phyloP scores from a whole-genome alignment of 306 rosid species.

The Prunus armeniaca region DNA sequence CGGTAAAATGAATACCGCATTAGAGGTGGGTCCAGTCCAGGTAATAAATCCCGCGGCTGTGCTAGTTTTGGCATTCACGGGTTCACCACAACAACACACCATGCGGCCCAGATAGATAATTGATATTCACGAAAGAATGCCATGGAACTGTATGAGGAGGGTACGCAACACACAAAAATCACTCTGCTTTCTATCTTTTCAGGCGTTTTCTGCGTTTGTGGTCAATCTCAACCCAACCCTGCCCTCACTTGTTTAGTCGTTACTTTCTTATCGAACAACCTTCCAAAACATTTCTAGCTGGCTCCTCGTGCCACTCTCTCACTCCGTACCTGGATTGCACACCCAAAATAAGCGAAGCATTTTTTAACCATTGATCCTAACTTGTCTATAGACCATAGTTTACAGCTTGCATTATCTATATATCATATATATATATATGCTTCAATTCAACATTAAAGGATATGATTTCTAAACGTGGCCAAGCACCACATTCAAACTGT shows the following conservation, averaged over 20 bases:
- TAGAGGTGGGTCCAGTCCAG: neutral
- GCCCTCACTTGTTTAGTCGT: neutral
- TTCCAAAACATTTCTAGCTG: slow-evolving; percentile 8
- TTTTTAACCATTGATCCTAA: neutral
- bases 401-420: no score
- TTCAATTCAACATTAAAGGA: no score
- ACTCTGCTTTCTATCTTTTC: neutral
- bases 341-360: neutral
- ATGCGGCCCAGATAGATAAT: neutral
- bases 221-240: neutral
- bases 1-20: neutral
- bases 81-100: neutral
- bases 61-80: slow-evolving; percentile 1
- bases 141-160: neutral
- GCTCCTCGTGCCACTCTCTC: neutral
- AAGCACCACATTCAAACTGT: no score
- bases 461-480: no score
- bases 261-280: slow-evolving; percentile 1
- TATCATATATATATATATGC: no score
- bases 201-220: slow-evolving; percentile 3
- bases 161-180: neutral
- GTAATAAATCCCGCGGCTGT: neutral
- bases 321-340: neutral
- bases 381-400: no score
- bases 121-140: slow-evolving; percentile 1